phyloP scores from a whole-genome alignment of 768 basidiomycete genomes.

The Suillus spraguei region DNA sequence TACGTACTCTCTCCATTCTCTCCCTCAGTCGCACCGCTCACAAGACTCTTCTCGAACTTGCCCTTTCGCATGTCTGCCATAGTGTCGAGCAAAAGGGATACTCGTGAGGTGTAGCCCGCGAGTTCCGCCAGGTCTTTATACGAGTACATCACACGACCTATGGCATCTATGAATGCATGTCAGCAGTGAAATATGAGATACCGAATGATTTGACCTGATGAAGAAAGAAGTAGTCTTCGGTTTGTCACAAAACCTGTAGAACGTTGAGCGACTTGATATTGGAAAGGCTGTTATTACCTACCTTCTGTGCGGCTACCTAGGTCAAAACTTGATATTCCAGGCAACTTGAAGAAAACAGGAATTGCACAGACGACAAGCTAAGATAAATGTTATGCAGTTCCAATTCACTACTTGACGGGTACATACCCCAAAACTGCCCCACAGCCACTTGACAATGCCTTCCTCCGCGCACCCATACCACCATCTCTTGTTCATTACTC shows the following conservation, averaged over 20 bases:
- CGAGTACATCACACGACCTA: constrained; percentile 95
- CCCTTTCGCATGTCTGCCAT: constrained; percentile 86
- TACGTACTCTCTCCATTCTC: constrained; percentile 76
- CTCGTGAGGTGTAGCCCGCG: constrained; percentile 93
- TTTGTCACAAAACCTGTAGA: constrained; percentile 93
- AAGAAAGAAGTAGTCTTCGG: constrained; percentile 82
- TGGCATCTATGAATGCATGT: constrained; percentile 63
- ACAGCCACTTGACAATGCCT: constrained; percentile 94
- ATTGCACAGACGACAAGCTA: constrained; percentile 89
- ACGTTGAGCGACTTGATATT: background rate
- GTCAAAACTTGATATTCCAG: constrained; percentile 67
- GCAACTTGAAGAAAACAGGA: constrained; percentile 88
- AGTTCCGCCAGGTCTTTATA: constrained; percentile 97
- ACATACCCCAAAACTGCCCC: constrained; percentile 92
- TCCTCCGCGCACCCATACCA: constrained; percentile 94
- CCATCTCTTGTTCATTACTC: constrained; percentile 77
- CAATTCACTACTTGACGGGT: background rate
- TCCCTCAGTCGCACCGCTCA: constrained; percentile 70
- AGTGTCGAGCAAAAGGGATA: constrained; percentile 85
- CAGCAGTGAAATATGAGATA: constrained; percentile 6
- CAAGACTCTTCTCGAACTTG: constrained; percentile 86
- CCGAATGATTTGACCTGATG: constrained; percentile 57
- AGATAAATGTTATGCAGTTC: constrained; percentile 15
- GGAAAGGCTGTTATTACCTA: constrained; percentile 27
- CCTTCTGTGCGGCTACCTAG: constrained; percentile 91